Percentiles rank a stretch among this genome's conserved stretches.
These are phyloP conservation scores for Aspergillus pseudotamarii DNA, from an alignment of 2,329 filamentous ascomycete genomes.

Conservation along the genomic window DNA sequence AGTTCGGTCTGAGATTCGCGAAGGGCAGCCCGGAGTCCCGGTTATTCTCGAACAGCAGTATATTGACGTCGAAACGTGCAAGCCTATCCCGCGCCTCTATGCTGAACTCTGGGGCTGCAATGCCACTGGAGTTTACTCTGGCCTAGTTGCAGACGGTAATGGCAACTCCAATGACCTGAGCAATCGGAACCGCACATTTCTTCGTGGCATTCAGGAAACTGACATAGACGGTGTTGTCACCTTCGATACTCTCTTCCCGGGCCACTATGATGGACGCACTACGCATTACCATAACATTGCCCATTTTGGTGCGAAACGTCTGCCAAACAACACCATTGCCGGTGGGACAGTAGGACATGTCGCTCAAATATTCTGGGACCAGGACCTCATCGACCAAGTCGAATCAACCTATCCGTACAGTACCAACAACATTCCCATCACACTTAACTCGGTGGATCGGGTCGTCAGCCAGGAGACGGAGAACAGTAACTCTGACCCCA, in stretches of 20 bases:
- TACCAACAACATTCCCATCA: slow-evolving; percentile 20
- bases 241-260: slow-evolving; percentile 48
- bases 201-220: slow-evolving; percentile 32
- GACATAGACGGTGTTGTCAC: slow-evolving; percentile 45
- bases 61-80: slow-evolving; percentile 43
- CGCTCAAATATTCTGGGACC: slow-evolving; percentile 66
- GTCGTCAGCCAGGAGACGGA: slow-evolving; percentile 16
- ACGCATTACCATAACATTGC: slow-evolving; percentile 36
- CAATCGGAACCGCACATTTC: too few relatives aligned
- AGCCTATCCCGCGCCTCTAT: slow-evolving; percentile 37
- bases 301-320: slow-evolving; percentile 32
- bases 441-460: slow-evolving; percentile 16
- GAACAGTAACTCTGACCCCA: slow-evolving; percentile 15
- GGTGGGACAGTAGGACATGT: slow-evolving; percentile 59
- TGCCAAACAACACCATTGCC: slow-evolving; percentile 40
- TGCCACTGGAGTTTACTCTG: slow-evolving; percentile 23
- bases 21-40: slow-evolving; percentile 39
- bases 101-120: slow-evolving; percentile 44
- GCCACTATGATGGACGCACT: slow-evolving; percentile 45
- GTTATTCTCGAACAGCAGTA: slow-evolving; percentile 44
- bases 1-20: slow-evolving; percentile 39
- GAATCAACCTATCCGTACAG: slow-evolving; percentile 46
- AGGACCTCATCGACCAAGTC: slow-evolving; percentile 56
- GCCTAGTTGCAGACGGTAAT: too few relatives aligned
- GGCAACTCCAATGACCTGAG: too few relatives aligned